Evolutionary conservation across 805 yeast genomes (phyloP).

Genomic region (Monosporozyma yasuniensis): DNA sequence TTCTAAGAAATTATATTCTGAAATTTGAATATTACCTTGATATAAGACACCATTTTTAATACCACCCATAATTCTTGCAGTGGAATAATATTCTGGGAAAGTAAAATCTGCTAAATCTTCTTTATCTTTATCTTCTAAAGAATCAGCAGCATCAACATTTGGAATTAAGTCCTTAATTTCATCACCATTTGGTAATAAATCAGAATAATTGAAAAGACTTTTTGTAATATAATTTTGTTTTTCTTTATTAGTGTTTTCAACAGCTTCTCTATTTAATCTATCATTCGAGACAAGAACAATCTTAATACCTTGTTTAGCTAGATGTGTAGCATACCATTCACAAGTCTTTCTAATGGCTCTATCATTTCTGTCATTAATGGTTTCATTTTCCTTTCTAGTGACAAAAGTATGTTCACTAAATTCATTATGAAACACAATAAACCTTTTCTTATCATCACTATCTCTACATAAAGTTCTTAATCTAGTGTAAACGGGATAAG

Average conservation of each 20-base stretch:
- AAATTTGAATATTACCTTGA: constrained; percentile 75
- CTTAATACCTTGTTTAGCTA: constrained; percentile 37
- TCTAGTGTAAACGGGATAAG: constrained; percentile 82
- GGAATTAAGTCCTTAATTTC: constrained; percentile 75
- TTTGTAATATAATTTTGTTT: constrained; percentile 41
- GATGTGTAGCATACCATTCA: constrained; percentile 63
- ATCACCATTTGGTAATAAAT: constrained; percentile 58
- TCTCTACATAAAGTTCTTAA: constrained; percentile 64
- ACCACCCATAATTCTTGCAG: constrained; percentile 84
- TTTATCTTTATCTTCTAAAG: constrained; percentile 8
- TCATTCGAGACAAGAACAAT: constrained; percentile 71
- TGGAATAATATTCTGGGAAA: constrained; percentile 71
- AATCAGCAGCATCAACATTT: constrained; percentile 32
- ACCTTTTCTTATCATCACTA: constrained; percentile 53
- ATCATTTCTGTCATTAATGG: constrained; percentile 85
- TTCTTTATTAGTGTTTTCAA: constrained; percentile 27
- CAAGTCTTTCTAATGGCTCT: constrained; percentile 75
- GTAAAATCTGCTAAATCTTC: constrained; percentile 40
- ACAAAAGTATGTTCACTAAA: constrained; percentile 65
- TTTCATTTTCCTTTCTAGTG: constrained; percentile 52
- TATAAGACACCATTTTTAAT: constrained; percentile 75
- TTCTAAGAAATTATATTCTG: constrained; percentile 81
- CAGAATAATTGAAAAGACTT: constrained; percentile 62
- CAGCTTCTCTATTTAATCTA: constrained; percentile 49
- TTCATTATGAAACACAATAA: constrained; percentile 89